phyloP scores from a whole-genome alignment of 2,329 filamentous ascomycete genomes.

The Orbilia ellipsospora region DNA sequence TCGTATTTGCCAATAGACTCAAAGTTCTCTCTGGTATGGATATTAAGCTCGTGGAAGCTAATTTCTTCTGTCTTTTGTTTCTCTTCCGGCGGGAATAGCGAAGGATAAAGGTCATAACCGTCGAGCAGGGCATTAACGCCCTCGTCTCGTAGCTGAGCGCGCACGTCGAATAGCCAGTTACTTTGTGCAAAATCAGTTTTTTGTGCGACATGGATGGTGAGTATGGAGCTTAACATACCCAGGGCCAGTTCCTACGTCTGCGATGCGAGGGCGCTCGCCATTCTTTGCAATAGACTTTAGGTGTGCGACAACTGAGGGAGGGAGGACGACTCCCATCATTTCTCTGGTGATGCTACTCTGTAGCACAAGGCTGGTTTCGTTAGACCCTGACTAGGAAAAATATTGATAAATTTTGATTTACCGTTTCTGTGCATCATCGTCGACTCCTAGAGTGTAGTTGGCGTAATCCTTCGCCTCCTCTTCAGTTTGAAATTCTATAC shows the following conservation, averaged over 20 bases:
- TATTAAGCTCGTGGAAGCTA: conserved; percentile 16
- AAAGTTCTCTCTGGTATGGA: conserved; percentile 23
- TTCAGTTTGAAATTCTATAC: conserved; percentile 14
- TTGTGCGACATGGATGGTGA: too few species aligned
- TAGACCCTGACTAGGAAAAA: neutral
- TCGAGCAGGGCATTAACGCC: conserved; percentile 32
- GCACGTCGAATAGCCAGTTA: conserved; percentile 29
- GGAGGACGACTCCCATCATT: conserved; percentile 29
- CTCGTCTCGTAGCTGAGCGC: conserved; percentile 25
- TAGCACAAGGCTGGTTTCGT: conserved; percentile 16
- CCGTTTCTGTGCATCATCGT: conserved; percentile 34
- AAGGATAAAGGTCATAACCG: conserved; percentile 26
- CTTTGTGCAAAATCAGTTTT: neutral
- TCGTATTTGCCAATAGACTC: conserved; percentile 23
- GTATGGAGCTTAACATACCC: conserved; percentile 9
- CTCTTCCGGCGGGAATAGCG: conserved; percentile 27
- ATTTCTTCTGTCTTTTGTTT: conserved; percentile 28
- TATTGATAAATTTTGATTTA: conserved; percentile 4
- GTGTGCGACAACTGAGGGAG: conserved; percentile 13
- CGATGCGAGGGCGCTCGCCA: conserved; percentile 21
- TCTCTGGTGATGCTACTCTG: conserved; percentile 35
- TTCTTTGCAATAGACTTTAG: conserved; percentile 11
- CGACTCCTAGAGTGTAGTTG: conserved; percentile 27
- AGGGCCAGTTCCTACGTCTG: conserved; percentile 28
- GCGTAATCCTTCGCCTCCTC: conserved; percentile 37